Evolutionary conservation across 1,284 basidiomycete species (phyloP).

Genomic region (Leccinum pachyderme): DNA sequence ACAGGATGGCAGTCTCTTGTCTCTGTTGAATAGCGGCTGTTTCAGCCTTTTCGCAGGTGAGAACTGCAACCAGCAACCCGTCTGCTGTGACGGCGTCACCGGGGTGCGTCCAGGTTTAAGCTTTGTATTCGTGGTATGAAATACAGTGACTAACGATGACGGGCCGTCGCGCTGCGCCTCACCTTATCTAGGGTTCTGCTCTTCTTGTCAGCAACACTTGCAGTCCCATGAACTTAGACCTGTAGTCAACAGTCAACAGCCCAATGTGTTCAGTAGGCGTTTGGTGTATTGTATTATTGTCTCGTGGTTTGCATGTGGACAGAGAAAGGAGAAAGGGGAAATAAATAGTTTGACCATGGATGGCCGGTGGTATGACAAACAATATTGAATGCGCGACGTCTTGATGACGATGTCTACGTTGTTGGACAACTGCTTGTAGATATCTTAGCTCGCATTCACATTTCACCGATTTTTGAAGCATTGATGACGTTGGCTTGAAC

Average conservation of each 20-base stretch:
- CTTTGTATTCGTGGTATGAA: background rate
- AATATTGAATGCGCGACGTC: background rate
- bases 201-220: conserved; percentile 10
- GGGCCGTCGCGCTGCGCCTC: background rate
- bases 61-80: background rate
- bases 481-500: too few species aligned
- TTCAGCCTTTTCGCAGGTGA: too few species aligned
- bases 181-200: background rate
- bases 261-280: too few species aligned
- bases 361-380: background rate
- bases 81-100: conserved; percentile 6
- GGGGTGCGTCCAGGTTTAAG: conserved; percentile 7
- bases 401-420: background rate
- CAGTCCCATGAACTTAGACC: conserved; percentile 3
- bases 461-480: too few species aligned
- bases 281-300: too few species aligned
- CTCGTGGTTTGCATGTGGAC: conserved; percentile 2
- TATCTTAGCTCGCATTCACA: too few species aligned
- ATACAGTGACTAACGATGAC: background rate
- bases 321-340: background rate
- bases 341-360: background rate
- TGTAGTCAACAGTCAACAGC: conserved; percentile 4
- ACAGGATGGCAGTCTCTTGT: too few species aligned
- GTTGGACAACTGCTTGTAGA: conserved; percentile 2
- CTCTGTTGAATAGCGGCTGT: too few species aligned